phyloP scores from a whole-genome alignment of 129 eudicot genomes.

The Lactuca saligna region DNA sequence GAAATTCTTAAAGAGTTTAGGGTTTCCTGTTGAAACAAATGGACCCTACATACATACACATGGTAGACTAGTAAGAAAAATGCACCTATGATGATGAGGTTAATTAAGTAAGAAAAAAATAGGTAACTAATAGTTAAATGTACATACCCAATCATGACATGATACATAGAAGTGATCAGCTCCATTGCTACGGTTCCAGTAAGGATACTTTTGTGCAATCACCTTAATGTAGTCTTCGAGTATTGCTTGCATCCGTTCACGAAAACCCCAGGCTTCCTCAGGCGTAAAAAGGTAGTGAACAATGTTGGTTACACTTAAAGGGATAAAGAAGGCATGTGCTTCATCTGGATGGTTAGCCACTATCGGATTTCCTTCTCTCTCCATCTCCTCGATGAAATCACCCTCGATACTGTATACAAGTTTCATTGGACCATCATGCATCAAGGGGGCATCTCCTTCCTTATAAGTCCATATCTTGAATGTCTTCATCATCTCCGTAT shows the following conservation, averaged over 20 bases:
- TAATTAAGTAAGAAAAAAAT: no score
- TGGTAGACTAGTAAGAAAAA: background rate
- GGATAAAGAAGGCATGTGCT: constrained; percentile 71
- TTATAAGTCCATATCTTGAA: constrained; percentile 63
- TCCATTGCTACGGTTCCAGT: constrained; percentile 72
- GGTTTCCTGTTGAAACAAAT: constrained; percentile 39
- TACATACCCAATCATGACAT: constrained; percentile 68
- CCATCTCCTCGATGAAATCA: constrained; percentile 59
- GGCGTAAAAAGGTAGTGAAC: constrained; percentile 42
- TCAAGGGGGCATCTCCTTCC: constrained; percentile 81
- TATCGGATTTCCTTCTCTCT: constrained; percentile 37
- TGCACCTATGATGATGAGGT: background rate
- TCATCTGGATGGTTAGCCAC: constrained; percentile 54
- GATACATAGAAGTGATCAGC: constrained; percentile 84
- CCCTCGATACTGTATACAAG: constrained; percentile 66
- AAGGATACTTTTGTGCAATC: constrained; percentile 51
- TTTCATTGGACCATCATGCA: constrained; percentile 71
- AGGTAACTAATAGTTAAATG: background rate
- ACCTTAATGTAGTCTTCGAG: constrained; percentile 50
- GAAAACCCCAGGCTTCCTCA: constrained; percentile 25
- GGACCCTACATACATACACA: constrained; percentile 42
- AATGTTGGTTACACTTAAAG: constrained; percentile 53
- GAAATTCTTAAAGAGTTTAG: constrained; percentile 46
- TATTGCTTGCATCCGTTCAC: constrained; percentile 38
- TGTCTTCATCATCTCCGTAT: constrained; percentile 64